A percentile compares a stretch with the other conserved stretches of the same genome.
These are phyloP conservation scores for Sugiyamaella floridensis DNA, from an alignment of 805 yeast species.

Conservation along the genomic window DNA sequence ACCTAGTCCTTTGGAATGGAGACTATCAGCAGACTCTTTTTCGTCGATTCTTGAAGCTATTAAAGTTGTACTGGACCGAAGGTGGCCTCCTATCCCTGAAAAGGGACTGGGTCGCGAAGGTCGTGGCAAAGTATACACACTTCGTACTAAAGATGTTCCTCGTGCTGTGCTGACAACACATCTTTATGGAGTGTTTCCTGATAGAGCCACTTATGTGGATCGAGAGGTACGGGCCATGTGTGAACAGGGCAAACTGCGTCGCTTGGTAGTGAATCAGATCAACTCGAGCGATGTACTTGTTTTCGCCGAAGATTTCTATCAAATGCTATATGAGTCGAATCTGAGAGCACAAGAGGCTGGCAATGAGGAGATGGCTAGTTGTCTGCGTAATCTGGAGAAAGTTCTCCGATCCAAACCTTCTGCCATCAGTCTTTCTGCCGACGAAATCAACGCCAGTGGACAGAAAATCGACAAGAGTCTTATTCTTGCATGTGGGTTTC, in stretches of 20 bases:
- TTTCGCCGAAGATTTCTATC: slow-evolving; percentile 18
- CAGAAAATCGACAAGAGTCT: slow-evolving; percentile 13
- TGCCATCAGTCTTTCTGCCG: slow-evolving; percentile 22
- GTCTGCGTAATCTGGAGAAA: slow-evolving; percentile 15
- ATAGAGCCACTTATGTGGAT: slow-evolving; percentile 32
- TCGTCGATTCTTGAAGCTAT: slow-evolving; percentile 20
- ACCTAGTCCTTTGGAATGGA: slow-evolving; percentile 17
- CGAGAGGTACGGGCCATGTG: slow-evolving; percentile 24
- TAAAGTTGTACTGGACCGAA: slow-evolving; percentile 18
- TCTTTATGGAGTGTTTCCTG: slow-evolving; percentile 31
- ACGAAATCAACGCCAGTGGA: slow-evolving; percentile 21
- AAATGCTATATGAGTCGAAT: slow-evolving; percentile 2
- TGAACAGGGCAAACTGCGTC: slow-evolving; percentile 23
- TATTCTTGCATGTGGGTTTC: slow-evolving; percentile 29
- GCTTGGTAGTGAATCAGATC: slow-evolving; percentile 25
- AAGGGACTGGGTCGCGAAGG: slow-evolving; percentile 23
- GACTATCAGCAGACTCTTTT: background rate
- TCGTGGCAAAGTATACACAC: slow-evolving; percentile 22
- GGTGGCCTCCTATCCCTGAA: slow-evolving; percentile 31
- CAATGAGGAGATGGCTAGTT: background rate
- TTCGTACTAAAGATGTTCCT: slow-evolving; percentile 25
- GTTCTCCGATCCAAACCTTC: slow-evolving; percentile 25
- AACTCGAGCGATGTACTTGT: slow-evolving; percentile 31
- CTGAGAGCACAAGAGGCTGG: slow-evolving; percentile 2
- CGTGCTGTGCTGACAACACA: slow-evolving; percentile 29